A percentile compares a stretch with the other conserved stretches of the same genome.
Evolutionary conservation across 768 basidiomycete species (phyloP).

Genomic region (Leccinum broughii): DNA sequence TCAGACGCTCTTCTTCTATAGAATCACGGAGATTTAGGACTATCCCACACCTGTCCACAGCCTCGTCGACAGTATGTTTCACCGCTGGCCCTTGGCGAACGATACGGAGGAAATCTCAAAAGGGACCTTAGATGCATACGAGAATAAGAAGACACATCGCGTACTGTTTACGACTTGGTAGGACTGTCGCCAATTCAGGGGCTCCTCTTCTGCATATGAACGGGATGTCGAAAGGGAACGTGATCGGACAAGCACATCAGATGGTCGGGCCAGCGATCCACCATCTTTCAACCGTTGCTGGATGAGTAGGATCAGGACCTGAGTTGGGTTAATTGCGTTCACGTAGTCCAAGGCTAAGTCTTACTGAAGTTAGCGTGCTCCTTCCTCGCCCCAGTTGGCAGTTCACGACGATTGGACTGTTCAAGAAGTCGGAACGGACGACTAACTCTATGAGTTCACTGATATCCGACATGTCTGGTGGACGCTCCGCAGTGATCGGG

Average conservation of each 20-base stretch:
- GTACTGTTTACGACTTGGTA: conserved; percentile 90
- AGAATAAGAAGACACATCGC: conserved; percentile 19
- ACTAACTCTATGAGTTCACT: conserved; percentile 79
- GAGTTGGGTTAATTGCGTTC: conserved; percentile 6
- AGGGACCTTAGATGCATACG: conserved; percentile 5
- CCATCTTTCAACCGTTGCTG: conserved; percentile 72
- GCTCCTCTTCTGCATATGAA: conserved; percentile 31
- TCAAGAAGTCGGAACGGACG: conserved; percentile 61
- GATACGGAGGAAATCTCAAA: conserved; percentile 78
- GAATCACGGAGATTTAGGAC: conserved; percentile 85
- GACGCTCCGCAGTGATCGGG: conserved; percentile 89
- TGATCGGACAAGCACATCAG: conserved; percentile 34
- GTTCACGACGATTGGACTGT: conserved; percentile 87
- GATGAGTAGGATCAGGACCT: conserved; percentile 83
- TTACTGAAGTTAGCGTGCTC: conserved; percentile 85
- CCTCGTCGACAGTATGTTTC: conserved; percentile 83
- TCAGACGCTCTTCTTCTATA: conserved; percentile 79
- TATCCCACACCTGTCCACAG: conserved; percentile 81
- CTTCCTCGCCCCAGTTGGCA: conserved; percentile 94
- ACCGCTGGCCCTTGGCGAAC: conserved; percentile 84
- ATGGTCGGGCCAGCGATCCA: conserved; percentile 32
- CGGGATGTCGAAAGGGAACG: conserved; percentile 45
- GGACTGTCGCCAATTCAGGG: conserved; percentile 50
- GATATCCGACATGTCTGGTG: conserved; percentile 73
- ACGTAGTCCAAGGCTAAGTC: conserved; percentile 21